Evolutionary conservation across 257 asterid species (phyloP), one percentile per base, ranked within the genome.

Genomic region (Fraxinus anomala): DNA sequence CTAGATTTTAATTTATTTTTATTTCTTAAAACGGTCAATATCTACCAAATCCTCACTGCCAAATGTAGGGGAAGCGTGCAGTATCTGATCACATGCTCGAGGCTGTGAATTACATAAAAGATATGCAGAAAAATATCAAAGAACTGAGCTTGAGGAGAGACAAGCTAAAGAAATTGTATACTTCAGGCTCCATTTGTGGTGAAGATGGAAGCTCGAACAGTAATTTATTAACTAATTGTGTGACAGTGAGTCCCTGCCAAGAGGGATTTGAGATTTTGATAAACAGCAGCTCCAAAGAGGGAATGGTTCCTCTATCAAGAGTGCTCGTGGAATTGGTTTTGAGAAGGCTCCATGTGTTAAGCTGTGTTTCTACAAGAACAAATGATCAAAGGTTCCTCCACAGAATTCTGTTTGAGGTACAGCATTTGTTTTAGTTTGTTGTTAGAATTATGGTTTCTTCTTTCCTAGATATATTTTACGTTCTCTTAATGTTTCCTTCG

Each of bases 201-300:
- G 31, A 49, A 12, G 69, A 40, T 1, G 65, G 73, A 74, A 74
- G 72, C 24, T 24, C 44, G 37, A 47, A 51, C 28, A 6, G 21
- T 21, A 21, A 5, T 33, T 21, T 33, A 0, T 44, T 70, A 59
- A 16, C 34, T 5, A 73, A 69, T 51, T 19, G 2, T 76, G 75
- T 81, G 9, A 70, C 19, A 2, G 77, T 86, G 13, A 72, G 47
- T 67, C 31, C 23, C 17, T 73, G 72, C 47, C 5, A n/a, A 5
- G 47, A 68, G 40, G 85, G 82, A 3, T 23, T 79, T 10, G 87
- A 86, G 82, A 83, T 86, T 69, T 37, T 86, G 72, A 83, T 83
- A 21, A 44, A 39, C 73, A 26, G 42, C 23, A 65, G 54, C 36
- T 30, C 33, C 16, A 30, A 39, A n/a, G 70, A 37, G 5, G 75